These are phyloP conservation scores for Aspergillus affinis DNA, from an alignment of 495 filamentous ascomycete species.

Conservation along the genomic window DNA sequence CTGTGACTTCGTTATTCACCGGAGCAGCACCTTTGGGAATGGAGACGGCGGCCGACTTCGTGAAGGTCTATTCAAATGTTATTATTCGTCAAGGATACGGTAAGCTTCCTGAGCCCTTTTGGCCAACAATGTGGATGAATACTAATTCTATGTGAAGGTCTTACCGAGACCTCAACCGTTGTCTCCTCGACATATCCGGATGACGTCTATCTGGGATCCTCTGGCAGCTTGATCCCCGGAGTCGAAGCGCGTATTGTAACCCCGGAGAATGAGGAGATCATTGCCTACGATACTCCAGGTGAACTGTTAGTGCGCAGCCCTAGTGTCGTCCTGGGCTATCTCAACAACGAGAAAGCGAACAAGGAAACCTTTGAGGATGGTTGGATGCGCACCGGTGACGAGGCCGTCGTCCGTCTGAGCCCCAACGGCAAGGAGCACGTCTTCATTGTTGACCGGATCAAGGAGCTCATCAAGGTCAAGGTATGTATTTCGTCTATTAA, in stretches of 20 bases:
- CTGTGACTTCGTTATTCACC: conserved; percentile 65
- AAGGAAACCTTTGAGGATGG: conserved; percentile 76
- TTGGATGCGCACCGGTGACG: conserved; percentile 86
- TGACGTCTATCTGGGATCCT: conserved; percentile 73
- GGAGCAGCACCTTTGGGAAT: conserved; percentile 82
- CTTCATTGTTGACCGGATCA: conserved; percentile 83
- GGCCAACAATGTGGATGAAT: background rate
- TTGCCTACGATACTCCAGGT: conserved; percentile 70
- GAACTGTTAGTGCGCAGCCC: conserved; percentile 78
- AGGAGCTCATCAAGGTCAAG: conserved; percentile 95
- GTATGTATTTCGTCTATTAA: conserved; percentile 42
- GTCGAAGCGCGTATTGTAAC: conserved; percentile 68
- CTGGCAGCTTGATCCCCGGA: conserved; percentile 69
- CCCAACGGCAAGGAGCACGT: conserved; percentile 72
- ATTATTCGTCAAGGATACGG: conserved; percentile 78
- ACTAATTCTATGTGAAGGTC: conserved; percentile 44
- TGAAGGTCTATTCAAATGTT: conserved; percentile 64
- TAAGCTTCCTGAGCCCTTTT: conserved; percentile 29
- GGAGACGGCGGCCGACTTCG: conserved; percentile 71
- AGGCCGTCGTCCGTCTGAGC: conserved; percentile 66
- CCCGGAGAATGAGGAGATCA: conserved; percentile 73
- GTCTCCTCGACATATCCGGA: conserved; percentile 61
- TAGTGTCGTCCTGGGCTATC: conserved; percentile 76
- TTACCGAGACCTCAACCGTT: conserved; percentile 81
- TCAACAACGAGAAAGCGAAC: conserved; percentile 81